phyloP scores from a whole-genome alignment of 768 basidiomycete species.

The Podaxis sp. region DNA sequence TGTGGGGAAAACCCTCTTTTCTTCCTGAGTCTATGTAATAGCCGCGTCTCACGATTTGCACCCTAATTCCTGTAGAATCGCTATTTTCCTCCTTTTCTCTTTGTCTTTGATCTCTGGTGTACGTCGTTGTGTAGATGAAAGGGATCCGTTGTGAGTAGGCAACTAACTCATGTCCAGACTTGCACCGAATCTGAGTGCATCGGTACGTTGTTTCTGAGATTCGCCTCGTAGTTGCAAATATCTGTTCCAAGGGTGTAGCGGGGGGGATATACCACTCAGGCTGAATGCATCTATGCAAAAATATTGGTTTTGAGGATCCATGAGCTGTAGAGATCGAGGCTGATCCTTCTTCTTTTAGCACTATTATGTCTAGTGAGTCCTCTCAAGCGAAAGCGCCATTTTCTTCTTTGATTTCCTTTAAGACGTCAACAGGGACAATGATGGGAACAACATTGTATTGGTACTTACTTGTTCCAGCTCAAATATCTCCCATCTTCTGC shows the following conservation, averaged over 20 bases:
- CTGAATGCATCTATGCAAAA: neutral
- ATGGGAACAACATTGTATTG: neutral
- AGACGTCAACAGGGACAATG: constrained; percentile 5
- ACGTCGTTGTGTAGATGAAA: neutral
- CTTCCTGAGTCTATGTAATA: neutral
- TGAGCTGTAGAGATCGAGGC: neutral
- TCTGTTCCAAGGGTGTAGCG: neutral
- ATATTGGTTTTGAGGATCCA: constrained; percentile 2
- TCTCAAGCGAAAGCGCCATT: neutral
- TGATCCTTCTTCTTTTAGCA: neutral
- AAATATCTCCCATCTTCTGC: neutral
- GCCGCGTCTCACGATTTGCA: neutral
- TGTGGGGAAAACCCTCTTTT: neutral
- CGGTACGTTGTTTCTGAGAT: neutral
- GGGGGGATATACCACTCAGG: no score
- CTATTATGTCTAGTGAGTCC: neutral
- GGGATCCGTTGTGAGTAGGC: neutral
- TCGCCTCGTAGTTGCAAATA: neutral
- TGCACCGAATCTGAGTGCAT: neutral
- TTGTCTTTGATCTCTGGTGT: constrained; percentile 5
- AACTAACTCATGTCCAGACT: neutral
- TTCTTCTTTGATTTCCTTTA: neutral
- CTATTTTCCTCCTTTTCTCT: constrained; percentile 2
- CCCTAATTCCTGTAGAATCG: neutral
- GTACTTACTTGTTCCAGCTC: neutral